Percentiles rank a stretch among this genome's conserved stretches.
Conservation (phyloP, 148 eudicot species). For the Nyssa sinensis region DNA sequence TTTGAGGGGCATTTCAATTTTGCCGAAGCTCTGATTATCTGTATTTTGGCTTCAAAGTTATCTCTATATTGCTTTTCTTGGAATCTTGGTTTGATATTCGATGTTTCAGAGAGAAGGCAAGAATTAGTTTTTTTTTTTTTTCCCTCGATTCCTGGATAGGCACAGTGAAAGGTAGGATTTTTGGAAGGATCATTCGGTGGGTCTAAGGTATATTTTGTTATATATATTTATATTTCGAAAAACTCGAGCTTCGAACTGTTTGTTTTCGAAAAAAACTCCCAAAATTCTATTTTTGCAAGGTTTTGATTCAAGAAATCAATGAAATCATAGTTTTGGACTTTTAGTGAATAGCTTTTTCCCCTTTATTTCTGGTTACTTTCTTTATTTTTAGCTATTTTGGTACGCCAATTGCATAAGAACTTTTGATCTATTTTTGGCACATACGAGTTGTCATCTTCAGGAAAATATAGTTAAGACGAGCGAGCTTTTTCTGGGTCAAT, state of each 20-base stretch:
- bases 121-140: neutral
- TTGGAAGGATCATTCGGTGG: neutral
- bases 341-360: too few relatives aligned
- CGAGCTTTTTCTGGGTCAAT: neutral
- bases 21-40: neutral
- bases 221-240: neutral
- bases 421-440: conserved; percentile 14
- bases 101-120: neutral
- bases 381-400: neutral
- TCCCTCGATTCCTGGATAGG: neutral
- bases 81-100: conserved; percentile 4
- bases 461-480: neutral
- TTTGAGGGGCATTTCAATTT: neutral
- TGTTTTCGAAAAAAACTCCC: neutral
- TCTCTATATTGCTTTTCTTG: neutral
- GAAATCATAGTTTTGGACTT: neutral
- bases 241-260: neutral
- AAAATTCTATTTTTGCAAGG: neutral
- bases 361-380: neutral
- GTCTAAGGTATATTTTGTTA: neutral
- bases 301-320: neutral
- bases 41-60: neutral
- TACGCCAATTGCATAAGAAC: neutral
- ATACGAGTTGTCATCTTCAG: neutral
- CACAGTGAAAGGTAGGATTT: neutral